Conservation (phyloP, 129 eudicot species). For the Artemisia tridentata region DNA sequence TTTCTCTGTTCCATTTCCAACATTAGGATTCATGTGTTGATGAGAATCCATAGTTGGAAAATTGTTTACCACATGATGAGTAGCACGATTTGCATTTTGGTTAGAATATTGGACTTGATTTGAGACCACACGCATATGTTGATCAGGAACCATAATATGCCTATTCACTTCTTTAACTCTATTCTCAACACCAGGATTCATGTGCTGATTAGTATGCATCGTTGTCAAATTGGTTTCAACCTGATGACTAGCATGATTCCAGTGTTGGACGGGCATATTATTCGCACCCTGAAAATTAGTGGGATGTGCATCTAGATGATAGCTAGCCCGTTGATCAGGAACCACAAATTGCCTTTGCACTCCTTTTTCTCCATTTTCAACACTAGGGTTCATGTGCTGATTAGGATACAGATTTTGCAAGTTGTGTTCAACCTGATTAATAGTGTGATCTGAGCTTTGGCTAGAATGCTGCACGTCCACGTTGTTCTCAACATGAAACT, state of each 20-base stretch:
- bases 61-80: too few relatives aligned
- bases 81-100: too few relatives aligned
- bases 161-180: not conserved
- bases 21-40: too few relatives aligned
- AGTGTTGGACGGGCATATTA: not conserved
- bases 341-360: not conserved
- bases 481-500: not conserved
- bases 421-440: not conserved
- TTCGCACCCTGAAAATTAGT: not conserved
- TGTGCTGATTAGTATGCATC: not conserved
- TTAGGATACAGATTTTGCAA: not conserved
- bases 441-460: not conserved
- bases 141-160: not conserved
- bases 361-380: not conserved
- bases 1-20: too few relatives aligned
- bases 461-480: not conserved
- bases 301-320: not conserved
- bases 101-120: too few relatives aligned
- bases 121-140: too few relatives aligned
- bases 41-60: too few relatives aligned
- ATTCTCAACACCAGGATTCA: not conserved
- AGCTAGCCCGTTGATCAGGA: slow-evolving; percentile 6
- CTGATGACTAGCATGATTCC: too few relatives aligned
- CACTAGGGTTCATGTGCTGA: not conserved
- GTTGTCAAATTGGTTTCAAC: too few relatives aligned